Evolutionary conservation across 805 yeast species (phyloP).

Genomic region (Candida taoyuanica): DNA sequence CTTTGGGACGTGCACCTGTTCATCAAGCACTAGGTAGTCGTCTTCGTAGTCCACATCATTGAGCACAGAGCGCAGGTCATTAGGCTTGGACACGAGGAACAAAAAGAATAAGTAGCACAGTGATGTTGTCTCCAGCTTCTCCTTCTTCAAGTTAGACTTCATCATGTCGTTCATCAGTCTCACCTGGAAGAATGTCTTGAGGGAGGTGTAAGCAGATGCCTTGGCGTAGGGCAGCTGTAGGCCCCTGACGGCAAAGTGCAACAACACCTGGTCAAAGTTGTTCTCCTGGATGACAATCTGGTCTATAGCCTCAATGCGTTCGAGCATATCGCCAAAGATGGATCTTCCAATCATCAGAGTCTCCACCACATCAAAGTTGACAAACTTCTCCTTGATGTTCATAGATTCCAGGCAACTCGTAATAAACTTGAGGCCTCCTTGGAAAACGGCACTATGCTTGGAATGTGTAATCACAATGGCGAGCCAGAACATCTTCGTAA

Average conservation of each 20-base stretch:
- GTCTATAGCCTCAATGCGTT: conserved; percentile 38
- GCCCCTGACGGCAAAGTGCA: conserved; percentile 50
- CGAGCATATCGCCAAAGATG: conserved; percentile 38
- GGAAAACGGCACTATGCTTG: conserved; percentile 32
- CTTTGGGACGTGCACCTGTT: conserved; percentile 35
- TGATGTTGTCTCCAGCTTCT: conserved; percentile 7
- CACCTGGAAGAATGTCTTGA: conserved; percentile 40
- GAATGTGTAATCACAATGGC: conserved; percentile 31
- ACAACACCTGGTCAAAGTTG: conserved; percentile 49
- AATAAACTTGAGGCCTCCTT: conserved; percentile 37
- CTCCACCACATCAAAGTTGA: conserved; percentile 24
- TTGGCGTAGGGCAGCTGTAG: conserved; percentile 53
- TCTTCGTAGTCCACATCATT: conserved; percentile 33
- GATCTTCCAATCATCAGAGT: conserved; percentile 26
- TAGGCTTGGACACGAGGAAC: conserved; percentile 33
- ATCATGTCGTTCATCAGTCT: conserved; percentile 35
- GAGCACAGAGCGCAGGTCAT: conserved; percentile 32
- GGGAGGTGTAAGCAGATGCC: conserved; percentile 41
- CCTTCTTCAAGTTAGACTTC: conserved; percentile 7
- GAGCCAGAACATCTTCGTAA: conserved; percentile 35
- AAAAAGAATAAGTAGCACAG: conserved; percentile 31
- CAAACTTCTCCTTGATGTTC: conserved; percentile 28
- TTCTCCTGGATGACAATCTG: conserved; percentile 35
- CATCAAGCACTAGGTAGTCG: conserved; percentile 30
- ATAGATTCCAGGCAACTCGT: conserved; percentile 33